phyloP scores from a whole-genome alignment of 2,329 filamentous ascomycete genomes.

The Diaporthe sp. region DNA sequence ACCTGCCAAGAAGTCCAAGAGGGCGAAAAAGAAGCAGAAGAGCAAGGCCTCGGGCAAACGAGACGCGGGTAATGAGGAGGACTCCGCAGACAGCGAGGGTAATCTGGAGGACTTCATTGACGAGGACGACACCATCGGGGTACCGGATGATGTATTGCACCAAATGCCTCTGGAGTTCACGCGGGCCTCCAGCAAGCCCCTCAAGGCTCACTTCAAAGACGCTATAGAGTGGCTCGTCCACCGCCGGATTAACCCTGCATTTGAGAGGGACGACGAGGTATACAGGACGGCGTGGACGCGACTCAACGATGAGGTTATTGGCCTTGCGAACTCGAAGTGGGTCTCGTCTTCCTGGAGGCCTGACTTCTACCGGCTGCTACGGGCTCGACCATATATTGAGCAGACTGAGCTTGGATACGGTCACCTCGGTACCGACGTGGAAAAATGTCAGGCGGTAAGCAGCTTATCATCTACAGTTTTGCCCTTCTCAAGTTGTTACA shows the following conservation, averaged over 20 bases:
- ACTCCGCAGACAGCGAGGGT: conserved; percentile 10
- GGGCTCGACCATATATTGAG: conserved; percentile 72
- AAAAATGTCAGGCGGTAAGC: conserved; percentile 31
- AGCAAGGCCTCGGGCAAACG: conserved; percentile 33
- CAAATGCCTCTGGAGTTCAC: conserved; percentile 77
- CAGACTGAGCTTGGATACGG: conserved; percentile 34
- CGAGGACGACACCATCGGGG: conserved; percentile 66
- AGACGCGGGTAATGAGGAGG: conserved; percentile 16
- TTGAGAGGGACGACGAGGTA: conserved; percentile 69
- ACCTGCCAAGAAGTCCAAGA: conserved; percentile 32
- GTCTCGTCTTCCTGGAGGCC: conserved; percentile 76
- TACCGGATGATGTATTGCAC: conserved; percentile 53
- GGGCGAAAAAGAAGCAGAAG: conserved; percentile 34
- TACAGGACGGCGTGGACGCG: conserved; percentile 78
- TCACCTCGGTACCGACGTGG: conserved; percentile 9
- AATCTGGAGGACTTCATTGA: conserved; percentile 71
- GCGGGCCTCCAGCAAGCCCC: conserved; percentile 71
- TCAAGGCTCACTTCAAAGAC: conserved; percentile 78
- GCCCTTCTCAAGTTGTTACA: conserved; percentile 39
- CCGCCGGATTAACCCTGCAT: conserved; percentile 79
- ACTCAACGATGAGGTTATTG: conserved; percentile 76
- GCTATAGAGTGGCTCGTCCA: conserved; percentile 86
- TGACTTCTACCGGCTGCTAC: conserved; percentile 73
- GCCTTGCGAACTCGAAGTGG: conserved; percentile 76
- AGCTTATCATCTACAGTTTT: not conserved